phyloP scores from a whole-genome alignment of 768 basidiomycete genomes.

The Gyrodon lividus region DNA sequence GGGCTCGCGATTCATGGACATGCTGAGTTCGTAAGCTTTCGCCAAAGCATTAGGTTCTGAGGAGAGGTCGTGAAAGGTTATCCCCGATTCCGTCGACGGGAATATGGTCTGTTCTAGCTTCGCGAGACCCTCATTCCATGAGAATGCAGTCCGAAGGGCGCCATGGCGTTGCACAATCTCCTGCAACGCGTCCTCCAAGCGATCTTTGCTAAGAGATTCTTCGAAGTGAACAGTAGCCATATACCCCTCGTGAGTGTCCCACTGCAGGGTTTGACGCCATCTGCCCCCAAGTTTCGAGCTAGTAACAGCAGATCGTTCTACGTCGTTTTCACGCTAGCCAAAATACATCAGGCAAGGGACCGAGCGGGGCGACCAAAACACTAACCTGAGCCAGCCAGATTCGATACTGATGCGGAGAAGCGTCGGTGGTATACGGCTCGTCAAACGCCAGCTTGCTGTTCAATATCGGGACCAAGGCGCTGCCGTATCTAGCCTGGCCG shows the following conservation, averaged over 20 bases:
- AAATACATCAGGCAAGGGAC: not conserved
- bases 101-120: slow-evolving; percentile 14
- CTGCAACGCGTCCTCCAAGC: slow-evolving; percentile 8
- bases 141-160: slow-evolving; percentile 12
- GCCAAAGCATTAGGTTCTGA: slow-evolving; percentile 3
- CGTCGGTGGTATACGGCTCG: slow-evolving; percentile 14
- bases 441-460: slow-evolving; percentile 12
- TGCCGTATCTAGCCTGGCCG: slow-evolving; percentile 9
- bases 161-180: slow-evolving; percentile 16
- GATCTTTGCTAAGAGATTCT: slow-evolving; percentile 3
- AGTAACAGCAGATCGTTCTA: not conserved
- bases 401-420: slow-evolving; percentile 14
- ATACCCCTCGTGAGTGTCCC: slow-evolving; percentile 15
- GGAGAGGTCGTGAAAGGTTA: slow-evolving; percentile 6
- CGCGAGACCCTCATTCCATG: slow-evolving; percentile 9
- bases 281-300: slow-evolving; percentile 1
- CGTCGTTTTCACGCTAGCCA: slow-evolving; percentile 8
- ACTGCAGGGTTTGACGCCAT: slow-evolving; percentile 10
- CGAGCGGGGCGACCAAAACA: not conserved
- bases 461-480: slow-evolving; percentile 9
- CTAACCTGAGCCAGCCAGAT: slow-evolving; percentile 15
- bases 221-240: slow-evolving; percentile 8
- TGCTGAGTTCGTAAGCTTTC: slow-evolving; percentile 14
- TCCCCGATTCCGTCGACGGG: slow-evolving; percentile 8
- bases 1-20: slow-evolving; percentile 5